Conservation (phyloP, 331 rosid genomes). For the Arachis monticola region DNA sequence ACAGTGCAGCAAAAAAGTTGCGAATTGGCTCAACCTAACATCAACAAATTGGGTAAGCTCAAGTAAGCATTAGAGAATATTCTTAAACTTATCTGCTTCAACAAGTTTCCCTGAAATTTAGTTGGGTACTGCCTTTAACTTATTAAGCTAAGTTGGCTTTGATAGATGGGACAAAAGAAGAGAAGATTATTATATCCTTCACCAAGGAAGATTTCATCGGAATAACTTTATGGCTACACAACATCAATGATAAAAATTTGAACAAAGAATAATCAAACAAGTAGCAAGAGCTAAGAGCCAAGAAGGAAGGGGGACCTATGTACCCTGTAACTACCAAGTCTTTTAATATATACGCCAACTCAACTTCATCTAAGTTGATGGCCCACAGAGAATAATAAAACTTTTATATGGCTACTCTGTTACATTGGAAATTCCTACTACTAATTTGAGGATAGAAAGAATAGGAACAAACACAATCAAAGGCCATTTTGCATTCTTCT, state of each 20-base stretch:
- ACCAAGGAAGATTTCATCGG: background rate
- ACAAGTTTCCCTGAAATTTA: constrained; percentile 33
- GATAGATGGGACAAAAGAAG: no score
- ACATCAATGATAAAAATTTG: constrained; percentile 27
- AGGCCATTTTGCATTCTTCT: background rate
- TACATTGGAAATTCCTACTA: background rate
- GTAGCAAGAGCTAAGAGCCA: background rate
- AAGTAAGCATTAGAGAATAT: constrained; percentile 30
- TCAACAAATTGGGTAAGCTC: constrained; percentile 36
- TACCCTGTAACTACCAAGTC: background rate
- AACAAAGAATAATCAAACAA: background rate
- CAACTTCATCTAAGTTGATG: background rate
- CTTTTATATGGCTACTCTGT: background rate
- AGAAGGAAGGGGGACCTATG: background rate
- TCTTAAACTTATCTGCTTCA: constrained; percentile 26
- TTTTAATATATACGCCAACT: background rate
- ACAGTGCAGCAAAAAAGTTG: constrained; percentile 89
- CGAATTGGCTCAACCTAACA: constrained; percentile 93
- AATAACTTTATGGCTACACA: constrained; percentile 5
- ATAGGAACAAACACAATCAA: background rate
- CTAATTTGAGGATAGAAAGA: background rate
- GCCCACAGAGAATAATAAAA: background rate
- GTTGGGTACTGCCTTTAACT: background rate
- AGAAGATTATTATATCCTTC: no score
- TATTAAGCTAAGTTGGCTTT: background rate